Evolutionary conservation across 805 yeast genomes (phyloP).

Genomic region (Saturnispora diversa): DNA sequence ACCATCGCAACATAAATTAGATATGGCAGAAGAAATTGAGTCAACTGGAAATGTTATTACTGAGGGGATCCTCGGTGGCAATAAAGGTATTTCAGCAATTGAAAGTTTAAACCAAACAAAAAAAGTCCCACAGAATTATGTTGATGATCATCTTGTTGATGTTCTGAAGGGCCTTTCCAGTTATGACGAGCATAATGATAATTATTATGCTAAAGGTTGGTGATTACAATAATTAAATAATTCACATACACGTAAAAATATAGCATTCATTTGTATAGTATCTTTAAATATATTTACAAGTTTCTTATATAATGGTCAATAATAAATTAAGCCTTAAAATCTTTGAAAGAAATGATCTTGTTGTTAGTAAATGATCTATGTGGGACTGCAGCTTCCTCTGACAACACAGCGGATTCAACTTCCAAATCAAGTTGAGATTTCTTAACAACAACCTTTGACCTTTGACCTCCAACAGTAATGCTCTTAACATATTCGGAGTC

Average conservation of each 20-base stretch:
- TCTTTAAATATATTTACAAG: constrained; percentile 18
- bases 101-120: not conserved
- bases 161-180: not conserved
- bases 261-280: constrained; percentile 29
- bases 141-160: constrained; percentile 1
- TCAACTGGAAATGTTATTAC: constrained; percentile 20
- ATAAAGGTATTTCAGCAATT: not conserved
- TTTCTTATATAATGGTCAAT: not conserved
- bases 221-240: constrained; percentile 13
- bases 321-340: constrained; percentile 15
- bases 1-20: not conserved
- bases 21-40: too few relatives aligned
- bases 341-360: constrained; percentile 21
- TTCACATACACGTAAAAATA: not conserved
- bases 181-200: constrained; percentile 28
- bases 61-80: constrained; percentile 24
- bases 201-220: constrained; percentile 38
- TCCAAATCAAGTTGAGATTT: constrained; percentile 21
- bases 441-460: constrained; percentile 12
- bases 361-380: constrained; percentile 18
- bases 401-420: constrained; percentile 14
- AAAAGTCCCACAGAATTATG: not conserved
- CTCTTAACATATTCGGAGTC: constrained; percentile 32
- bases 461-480: constrained; percentile 20
- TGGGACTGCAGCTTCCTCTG: constrained; percentile 3